These are phyloP conservation scores for Brassica nigra DNA, from an alignment of 345 rosid genomes.

Conservation along the genomic window DNA sequence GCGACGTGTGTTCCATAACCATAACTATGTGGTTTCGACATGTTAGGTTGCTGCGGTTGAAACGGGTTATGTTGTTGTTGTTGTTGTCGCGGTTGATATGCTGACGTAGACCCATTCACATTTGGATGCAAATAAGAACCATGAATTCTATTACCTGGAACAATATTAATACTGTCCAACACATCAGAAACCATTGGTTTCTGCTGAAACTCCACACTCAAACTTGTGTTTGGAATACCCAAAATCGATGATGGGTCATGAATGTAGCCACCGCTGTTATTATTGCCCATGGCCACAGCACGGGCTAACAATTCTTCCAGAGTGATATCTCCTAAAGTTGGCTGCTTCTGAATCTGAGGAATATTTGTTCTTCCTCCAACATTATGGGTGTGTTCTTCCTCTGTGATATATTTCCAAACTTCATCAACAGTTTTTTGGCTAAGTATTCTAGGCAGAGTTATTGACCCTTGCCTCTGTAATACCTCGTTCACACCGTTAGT, in stretches of 20 bases:
- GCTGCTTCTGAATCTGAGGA: slow-evolving; percentile 65
- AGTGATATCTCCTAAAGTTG: slow-evolving; percentile 74
- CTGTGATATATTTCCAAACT: slow-evolving; percentile 68
- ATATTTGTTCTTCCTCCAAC: slow-evolving; percentile 39
- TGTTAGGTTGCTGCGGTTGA: slow-evolving; percentile 44
- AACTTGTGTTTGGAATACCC: slow-evolving; percentile 29
- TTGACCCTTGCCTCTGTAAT: slow-evolving; percentile 69
- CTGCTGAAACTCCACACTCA: slow-evolving; percentile 60
- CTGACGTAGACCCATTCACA: slow-evolving; percentile 54
- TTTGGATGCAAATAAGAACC: slow-evolving; percentile 54
- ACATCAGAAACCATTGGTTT: slow-evolving; percentile 39
- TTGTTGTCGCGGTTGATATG: slow-evolving; percentile 37
- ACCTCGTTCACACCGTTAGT: slow-evolving; percentile 10
- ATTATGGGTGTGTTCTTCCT: slow-evolving; percentile 39
- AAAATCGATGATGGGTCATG: slow-evolving; percentile 28
- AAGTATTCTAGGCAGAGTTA: slow-evolving; percentile 69
- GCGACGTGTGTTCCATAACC: slow-evolving; percentile 49
- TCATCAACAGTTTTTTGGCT: slow-evolving; percentile 78
- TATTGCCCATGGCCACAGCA: slow-evolving; percentile 54
- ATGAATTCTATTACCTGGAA: slow-evolving; percentile 37
- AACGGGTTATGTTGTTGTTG: slow-evolving; percentile 17
- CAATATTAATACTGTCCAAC: slow-evolving; percentile 40
- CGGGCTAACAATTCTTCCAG: slow-evolving; percentile 74
- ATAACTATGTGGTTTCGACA: slow-evolving; percentile 49
- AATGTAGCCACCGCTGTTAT: slow-evolving; percentile 40